phyloP scores from a whole-genome alignment of 2,329 filamentous ascomycete genomes.

The Alternaria sp. region DNA sequence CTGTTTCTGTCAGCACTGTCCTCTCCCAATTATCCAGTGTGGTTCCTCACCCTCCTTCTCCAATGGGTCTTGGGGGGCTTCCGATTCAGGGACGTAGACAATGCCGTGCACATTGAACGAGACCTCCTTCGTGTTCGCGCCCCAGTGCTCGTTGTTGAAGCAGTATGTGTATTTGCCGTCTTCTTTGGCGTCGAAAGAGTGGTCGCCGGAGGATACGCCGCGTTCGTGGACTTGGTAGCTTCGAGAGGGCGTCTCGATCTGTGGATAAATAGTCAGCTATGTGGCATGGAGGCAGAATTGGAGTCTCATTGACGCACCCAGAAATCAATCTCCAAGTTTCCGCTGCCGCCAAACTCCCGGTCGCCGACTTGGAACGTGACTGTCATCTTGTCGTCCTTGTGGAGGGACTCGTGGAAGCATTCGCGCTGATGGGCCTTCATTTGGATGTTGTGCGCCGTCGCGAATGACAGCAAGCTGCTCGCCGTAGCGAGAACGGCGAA shows the following conservation, averaged over 20 bases:
- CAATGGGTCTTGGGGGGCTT: constrained; percentile 83
- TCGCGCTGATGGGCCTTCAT: constrained; percentile 91
- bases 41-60: constrained; percentile 78
- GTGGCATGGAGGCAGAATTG: neutral
- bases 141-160: constrained; percentile 99
- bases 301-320: constrained; percentile 68
- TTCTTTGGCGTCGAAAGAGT: constrained; percentile 82
- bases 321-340: constrained; percentile 96
- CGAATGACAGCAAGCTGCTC: constrained; percentile 67
- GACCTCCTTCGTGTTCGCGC: constrained; percentile 94
- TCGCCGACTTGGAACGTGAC: constrained; percentile 98
- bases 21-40: too few species aligned
- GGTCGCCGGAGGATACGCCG: constrained; percentile 85
- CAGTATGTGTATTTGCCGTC: constrained; percentile 96
- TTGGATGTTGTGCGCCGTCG: constrained; percentile 91
- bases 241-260: constrained; percentile 80
- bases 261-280: constrained; percentile 12
- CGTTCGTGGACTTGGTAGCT: constrained; percentile 81
- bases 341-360: constrained; percentile 90
- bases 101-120: constrained; percentile 99
- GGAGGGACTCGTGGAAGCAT: constrained; percentile 95
- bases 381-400: constrained; percentile 96
- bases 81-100: constrained; percentile 91
- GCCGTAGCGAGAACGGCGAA: constrained; percentile 51
- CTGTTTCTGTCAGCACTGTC: constrained; percentile 54